A percentile compares a stretch with the other conserved stretches of the same genome.
Conservation (phyloP, 768 basidiomycete genomes). For the Leucocoprinus leucothites region DNA sequence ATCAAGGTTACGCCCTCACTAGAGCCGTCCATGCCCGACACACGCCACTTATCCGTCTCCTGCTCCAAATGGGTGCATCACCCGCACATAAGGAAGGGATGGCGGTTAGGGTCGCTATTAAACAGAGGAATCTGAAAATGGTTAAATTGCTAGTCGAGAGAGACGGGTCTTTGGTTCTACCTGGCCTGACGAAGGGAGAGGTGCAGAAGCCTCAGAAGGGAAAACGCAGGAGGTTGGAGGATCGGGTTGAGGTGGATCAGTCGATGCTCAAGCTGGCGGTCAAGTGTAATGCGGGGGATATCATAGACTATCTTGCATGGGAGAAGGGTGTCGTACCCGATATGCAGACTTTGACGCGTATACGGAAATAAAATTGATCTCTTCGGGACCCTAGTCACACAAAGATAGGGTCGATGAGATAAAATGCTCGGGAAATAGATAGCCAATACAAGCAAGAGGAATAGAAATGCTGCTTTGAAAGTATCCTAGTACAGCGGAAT, state of each 20-base stretch:
- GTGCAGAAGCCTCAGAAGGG: slow-evolving; percentile 18
- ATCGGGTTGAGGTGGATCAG: slow-evolving; percentile 50
- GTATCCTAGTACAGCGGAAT: slow-evolving; percentile 16
- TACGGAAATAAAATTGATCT: slow-evolving; percentile 9
- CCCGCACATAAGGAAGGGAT: slow-evolving; percentile 59
- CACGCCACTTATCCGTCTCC: slow-evolving; percentile 60
- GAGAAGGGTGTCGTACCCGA: slow-evolving; percentile 77
- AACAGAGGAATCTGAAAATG: slow-evolving; percentile 59
- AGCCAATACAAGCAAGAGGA: background rate
- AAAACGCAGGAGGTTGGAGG: slow-evolving; percentile 56
- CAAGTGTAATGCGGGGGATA: slow-evolving; percentile 59
- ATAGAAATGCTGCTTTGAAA: slow-evolving; percentile 14
- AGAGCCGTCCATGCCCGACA: slow-evolving; percentile 71
- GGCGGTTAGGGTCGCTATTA: slow-evolving; percentile 76
- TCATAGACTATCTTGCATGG: slow-evolving; percentile 63
- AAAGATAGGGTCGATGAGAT: background rate
- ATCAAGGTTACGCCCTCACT: slow-evolving; percentile 80
- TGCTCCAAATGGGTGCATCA: slow-evolving; percentile 71
- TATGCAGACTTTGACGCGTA: slow-evolving; percentile 49
- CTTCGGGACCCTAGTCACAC: background rate
- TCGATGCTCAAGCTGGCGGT: slow-evolving; percentile 69
- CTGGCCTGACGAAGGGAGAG: slow-evolving; percentile 7
- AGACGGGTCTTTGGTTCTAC: background rate
- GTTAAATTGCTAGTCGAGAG: slow-evolving; percentile 48
- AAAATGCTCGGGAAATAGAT: background rate